Evolutionary conservation across 345 rosid species (phyloP).

Genomic region (Odontarrhena argentea): DNA sequence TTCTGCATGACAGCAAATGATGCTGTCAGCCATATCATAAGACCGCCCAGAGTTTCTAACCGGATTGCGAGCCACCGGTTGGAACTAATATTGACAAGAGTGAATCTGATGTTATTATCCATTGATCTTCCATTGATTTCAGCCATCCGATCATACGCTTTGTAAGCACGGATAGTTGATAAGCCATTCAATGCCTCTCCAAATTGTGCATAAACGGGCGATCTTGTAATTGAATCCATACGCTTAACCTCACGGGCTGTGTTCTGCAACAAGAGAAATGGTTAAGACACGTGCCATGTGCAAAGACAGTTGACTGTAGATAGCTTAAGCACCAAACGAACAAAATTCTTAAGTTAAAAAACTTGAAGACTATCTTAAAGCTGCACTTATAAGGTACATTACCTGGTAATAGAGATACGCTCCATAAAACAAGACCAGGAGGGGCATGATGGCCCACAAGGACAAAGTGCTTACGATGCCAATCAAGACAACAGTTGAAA

Average conservation of each 20-base stretch:
- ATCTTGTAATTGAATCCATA: slow-evolving; percentile 86
- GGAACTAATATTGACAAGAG: slow-evolving; percentile 87
- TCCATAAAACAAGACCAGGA: slow-evolving; percentile 84
- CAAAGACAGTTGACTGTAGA: neutral
- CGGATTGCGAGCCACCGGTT: slow-evolving; percentile 98
- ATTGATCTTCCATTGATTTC: slow-evolving; percentile 85
- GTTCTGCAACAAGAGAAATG: slow-evolving; percentile 48
- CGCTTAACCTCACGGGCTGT: slow-evolving; percentile 99
- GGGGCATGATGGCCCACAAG: slow-evolving; percentile 97
- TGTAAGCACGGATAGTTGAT: slow-evolving; percentile 91
- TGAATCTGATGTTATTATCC: slow-evolving; percentile 93
- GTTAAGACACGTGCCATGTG: slow-evolving; percentile 11
- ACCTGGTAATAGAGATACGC: slow-evolving; percentile 90
- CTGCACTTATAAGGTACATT: slow-evolving; percentile 11
- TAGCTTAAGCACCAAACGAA: slow-evolving; percentile 7
- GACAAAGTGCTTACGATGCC: slow-evolving; percentile 98
- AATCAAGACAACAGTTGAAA: slow-evolving; percentile 91
- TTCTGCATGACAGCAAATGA: slow-evolving; percentile 98
- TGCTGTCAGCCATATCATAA: slow-evolving; percentile 98
- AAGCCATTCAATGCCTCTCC: slow-evolving; percentile 98
- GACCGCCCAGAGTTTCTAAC: slow-evolving; percentile 87
- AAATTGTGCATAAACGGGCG: slow-evolving; percentile 98
- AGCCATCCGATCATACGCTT: slow-evolving; percentile 97
- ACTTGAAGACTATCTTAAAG: neutral
- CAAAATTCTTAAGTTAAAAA: neutral